Conservation (phyloP, 495 filamentous ascomycete genomes). For the Hyaloscypha bicolor region DNA sequence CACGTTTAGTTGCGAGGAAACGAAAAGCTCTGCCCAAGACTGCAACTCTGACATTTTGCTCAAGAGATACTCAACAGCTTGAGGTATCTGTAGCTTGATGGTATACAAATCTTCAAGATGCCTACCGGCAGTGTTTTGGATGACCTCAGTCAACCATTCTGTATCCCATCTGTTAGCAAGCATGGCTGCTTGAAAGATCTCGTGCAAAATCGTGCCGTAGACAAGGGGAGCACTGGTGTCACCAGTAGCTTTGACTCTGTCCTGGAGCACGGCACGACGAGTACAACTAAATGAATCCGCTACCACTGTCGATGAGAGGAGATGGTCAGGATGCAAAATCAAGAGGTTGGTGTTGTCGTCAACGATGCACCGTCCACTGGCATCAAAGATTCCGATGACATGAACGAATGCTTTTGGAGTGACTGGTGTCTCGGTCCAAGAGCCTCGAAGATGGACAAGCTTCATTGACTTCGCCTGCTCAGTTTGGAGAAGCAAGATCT, state of each 20-base stretch:
- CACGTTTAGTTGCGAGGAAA: slow-evolving; percentile 72
- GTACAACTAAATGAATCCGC: slow-evolving; percentile 91
- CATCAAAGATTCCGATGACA: slow-evolving; percentile 75
- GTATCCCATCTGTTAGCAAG: slow-evolving; percentile 80
- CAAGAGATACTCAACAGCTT: slow-evolving; percentile 74
- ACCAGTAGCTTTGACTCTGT: slow-evolving; percentile 85
- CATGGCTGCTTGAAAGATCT: slow-evolving; percentile 89
- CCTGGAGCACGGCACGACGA: slow-evolving; percentile 87
- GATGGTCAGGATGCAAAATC: slow-evolving; percentile 92
- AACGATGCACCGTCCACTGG: slow-evolving; percentile 63
- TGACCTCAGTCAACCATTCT: slow-evolving; percentile 61
- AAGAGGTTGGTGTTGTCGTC: slow-evolving; percentile 82
- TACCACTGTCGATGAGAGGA: slow-evolving; percentile 90
- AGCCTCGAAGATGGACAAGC: slow-evolving; percentile 76
- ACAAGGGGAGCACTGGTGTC: slow-evolving; percentile 76
- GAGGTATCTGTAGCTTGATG: slow-evolving; percentile 70
- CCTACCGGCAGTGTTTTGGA: slow-evolving; percentile 63
- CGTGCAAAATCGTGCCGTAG: slow-evolving; percentile 91
- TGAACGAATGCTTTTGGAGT: slow-evolving; percentile 76
- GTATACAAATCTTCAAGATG: slow-evolving; percentile 86
- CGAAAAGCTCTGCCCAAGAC: slow-evolving; percentile 81
- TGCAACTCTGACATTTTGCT: slow-evolving; percentile 78
- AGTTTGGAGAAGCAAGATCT: slow-evolving; percentile 77
- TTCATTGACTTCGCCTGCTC: slow-evolving; percentile 67
- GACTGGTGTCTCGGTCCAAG: slow-evolving; percentile 80